Conservation (phyloP, 2,329 filamentous ascomycete species). For the Beauveria bassiana region DNA sequence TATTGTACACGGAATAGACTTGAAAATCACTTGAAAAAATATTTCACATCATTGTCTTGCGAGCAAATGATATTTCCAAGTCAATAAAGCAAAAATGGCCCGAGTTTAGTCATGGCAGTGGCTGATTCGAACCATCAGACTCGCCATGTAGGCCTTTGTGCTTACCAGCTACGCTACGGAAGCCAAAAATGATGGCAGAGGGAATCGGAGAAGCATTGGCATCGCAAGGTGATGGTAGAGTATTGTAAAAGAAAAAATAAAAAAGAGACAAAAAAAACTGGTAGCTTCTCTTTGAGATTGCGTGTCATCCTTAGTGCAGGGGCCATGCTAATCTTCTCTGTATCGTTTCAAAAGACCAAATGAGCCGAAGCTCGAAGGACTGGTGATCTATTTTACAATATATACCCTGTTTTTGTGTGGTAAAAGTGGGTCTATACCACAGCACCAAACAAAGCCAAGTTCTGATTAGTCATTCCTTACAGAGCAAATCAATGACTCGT, state of each 20-base stretch:
- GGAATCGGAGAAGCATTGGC: background rate
- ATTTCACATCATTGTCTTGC: background rate
- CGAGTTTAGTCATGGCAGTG: background rate
- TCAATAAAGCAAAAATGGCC: background rate
- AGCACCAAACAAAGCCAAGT: background rate
- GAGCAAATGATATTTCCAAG: background rate
- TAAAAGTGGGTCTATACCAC: background rate
- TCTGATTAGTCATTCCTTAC: too few species aligned
- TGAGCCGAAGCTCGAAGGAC: constrained; percentile 9
- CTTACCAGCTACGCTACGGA: background rate
- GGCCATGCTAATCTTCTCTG: constrained; percentile 80
- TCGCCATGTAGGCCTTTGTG: background rate
- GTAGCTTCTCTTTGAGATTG: constrained; percentile 12
- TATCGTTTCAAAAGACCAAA: constrained; percentile 21
- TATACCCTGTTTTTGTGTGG: background rate
- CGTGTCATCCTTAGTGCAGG: constrained; percentile 72
- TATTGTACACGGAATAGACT: background rate
- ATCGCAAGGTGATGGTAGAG: background rate
- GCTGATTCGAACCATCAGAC: background rate
- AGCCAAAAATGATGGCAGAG: background rate
- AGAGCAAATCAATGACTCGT: too few species aligned
- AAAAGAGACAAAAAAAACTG: constrained; percentile 7
- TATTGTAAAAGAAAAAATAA: background rate
- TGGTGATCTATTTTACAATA: background rate
- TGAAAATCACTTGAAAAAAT: background rate